phyloP scores from a whole-genome alignment of 768 basidiomycete species.

The Lyophyllum shimeji region DNA sequence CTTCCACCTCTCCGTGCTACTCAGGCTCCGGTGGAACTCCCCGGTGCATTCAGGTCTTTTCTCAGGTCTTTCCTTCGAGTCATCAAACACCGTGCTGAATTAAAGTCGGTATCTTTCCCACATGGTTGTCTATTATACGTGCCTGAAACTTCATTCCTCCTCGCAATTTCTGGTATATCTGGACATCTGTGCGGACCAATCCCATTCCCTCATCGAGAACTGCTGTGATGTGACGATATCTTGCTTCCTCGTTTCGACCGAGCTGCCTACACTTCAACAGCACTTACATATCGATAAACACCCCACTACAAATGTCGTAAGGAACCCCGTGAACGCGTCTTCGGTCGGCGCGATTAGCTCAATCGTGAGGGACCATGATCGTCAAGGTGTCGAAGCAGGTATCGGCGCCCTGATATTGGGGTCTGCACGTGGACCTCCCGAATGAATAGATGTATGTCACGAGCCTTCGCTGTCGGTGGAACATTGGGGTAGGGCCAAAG shows the following conservation, averaged over 20 bases:
- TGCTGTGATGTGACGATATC: not conserved
- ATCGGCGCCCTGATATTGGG: not conserved
- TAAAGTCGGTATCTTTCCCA: conserved; percentile 21
- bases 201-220: not conserved
- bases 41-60: not conserved
- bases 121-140: conserved; percentile 15
- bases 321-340: conserved; percentile 1
- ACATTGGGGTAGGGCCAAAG: conserved; percentile 4
- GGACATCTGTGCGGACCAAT: not conserved
- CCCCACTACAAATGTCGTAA: conserved; percentile 11
- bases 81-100: not conserved
- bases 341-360: conserved; percentile 6
- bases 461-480: not conserved
- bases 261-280: not conserved
- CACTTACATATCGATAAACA: not conserved
- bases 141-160: conserved; percentile 11
- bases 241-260: not conserved
- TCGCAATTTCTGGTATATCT: not conserved
- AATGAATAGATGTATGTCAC: conserved; percentile 6
- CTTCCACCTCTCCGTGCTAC: conserved; percentile 10
- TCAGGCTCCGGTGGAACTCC: not conserved
- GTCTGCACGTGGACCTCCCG: conserved; percentile 5
- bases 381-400: not conserved
- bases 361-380: conserved; percentile 6
- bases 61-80: not conserved